Conservation (phyloP, 345 rosid species). For the Aurinia saxatilis region DNA sequence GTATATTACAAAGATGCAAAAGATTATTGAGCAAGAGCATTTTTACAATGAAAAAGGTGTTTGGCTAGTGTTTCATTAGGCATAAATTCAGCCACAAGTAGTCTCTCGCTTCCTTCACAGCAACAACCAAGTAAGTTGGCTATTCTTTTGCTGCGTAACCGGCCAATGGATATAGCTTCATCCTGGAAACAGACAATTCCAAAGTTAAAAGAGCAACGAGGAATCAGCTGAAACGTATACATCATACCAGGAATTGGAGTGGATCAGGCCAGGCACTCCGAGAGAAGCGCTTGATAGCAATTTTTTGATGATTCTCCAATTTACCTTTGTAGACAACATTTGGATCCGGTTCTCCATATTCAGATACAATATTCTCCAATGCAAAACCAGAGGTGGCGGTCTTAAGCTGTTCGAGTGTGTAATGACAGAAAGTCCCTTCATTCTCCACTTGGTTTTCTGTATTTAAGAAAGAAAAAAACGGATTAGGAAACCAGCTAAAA, state of each 20-base stretch:
- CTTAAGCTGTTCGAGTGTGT: constrained; percentile 58
- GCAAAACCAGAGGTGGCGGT: constrained; percentile 76
- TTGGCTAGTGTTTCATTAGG: constrained; percentile 78
- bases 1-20: not conserved
- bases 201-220: not conserved
- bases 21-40: not conserved
- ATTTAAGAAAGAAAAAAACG: not conserved
- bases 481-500: not conserved
- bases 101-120: constrained; percentile 65
- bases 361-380: constrained; percentile 71
- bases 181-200: constrained; percentile 34
- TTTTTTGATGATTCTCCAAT: constrained; percentile 50
- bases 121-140: constrained; percentile 82
- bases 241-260: constrained; percentile 58
- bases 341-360: constrained; percentile 71
- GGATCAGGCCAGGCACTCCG: constrained; percentile 84
- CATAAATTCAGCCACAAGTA: constrained; percentile 81
- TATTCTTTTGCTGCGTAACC: constrained; percentile 56
- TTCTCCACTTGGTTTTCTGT: constrained; percentile 43
- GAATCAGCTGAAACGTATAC: not conserved
- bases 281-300: constrained; percentile 78
- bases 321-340: constrained; percentile 83
- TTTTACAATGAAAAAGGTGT: constrained; percentile 81
- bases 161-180: constrained; percentile 78
- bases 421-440: constrained; percentile 44